Percentiles rank a stretch among this genome's conserved stretches.
These are phyloP conservation scores for Rutidosis leptorrhynchoides DNA, from an alignment of 129 eudicot species.

Conservation along the genomic window DNA sequence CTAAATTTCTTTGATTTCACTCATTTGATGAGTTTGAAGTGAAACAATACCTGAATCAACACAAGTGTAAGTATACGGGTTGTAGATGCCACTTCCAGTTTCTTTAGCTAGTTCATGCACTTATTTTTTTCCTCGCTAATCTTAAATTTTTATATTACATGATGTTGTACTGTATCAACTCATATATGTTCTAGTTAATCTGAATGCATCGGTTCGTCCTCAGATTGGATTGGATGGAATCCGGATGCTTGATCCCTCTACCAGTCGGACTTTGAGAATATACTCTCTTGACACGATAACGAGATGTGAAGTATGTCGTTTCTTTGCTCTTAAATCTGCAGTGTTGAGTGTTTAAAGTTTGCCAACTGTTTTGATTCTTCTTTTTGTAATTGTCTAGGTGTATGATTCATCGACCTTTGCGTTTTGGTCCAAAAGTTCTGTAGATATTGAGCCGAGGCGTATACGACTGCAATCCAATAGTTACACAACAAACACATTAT, in stretches of 20 bases:
- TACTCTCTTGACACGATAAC: slow-evolving; percentile 82
- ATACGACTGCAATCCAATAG: slow-evolving; percentile 88
- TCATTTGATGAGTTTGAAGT: neutral
- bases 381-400: slow-evolving; percentile 36
- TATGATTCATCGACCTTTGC: slow-evolving; percentile 78
- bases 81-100: neutral
- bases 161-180: no score
- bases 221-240: slow-evolving; percentile 96
- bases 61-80: neutral
- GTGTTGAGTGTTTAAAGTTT: neutral
- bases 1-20: neutral
- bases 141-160: neutral
- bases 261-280: slow-evolving; percentile 77
- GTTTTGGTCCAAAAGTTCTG: slow-evolving; percentile 92
- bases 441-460: slow-evolving; percentile 85
- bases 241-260: slow-evolving; percentile 87
- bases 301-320: slow-evolving; percentile 70
- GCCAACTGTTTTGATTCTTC: neutral
- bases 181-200: no score
- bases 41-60: neutral
- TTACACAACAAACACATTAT: slow-evolving; percentile 80
- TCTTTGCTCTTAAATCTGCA: neutral
- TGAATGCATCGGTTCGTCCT: slow-evolving; percentile 1
- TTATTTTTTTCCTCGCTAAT: neutral
- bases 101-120: neutral